Evolutionary conservation across 495 filamentous ascomycete genomes (phyloP).

Genomic region (Neurospora hispaniola): DNA sequence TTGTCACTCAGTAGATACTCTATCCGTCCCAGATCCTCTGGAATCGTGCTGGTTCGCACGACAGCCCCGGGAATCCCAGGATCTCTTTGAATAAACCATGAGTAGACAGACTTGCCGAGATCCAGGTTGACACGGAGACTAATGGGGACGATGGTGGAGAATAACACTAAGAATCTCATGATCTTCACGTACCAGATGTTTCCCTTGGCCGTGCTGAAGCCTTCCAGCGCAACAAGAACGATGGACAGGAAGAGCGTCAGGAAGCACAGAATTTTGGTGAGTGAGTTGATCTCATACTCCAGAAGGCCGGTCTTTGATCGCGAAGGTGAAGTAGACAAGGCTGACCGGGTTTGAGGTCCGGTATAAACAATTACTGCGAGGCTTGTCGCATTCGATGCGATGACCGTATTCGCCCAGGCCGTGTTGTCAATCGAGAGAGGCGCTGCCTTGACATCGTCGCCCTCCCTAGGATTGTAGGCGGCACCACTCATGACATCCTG

Average conservation of each 20-base stretch:
- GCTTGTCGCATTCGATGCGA: slow-evolving; percentile 82
- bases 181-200: slow-evolving; percentile 87
- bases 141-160: slow-evolving; percentile 97
- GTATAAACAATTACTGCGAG: slow-evolving; percentile 89
- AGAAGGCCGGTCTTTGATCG: slow-evolving; percentile 87
- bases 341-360: slow-evolving; percentile 86
- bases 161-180: slow-evolving; percentile 92
- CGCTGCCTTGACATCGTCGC: slow-evolving; percentile 38
- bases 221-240: slow-evolving; percentile 78
- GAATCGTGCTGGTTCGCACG: slow-evolving; percentile 92
- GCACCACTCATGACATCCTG: slow-evolving; percentile 19
- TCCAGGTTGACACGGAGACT: slow-evolving; percentile 93
- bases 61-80: slow-evolving; percentile 82
- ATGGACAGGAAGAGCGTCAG: slow-evolving; percentile 81
- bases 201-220: slow-evolving; percentile 54
- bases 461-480: slow-evolving; percentile 19
- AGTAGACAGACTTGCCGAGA: slow-evolving; percentile 93
- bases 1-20: slow-evolving; percentile 97
- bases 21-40: slow-evolving; percentile 89
- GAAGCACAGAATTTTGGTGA: slow-evolving; percentile 93
- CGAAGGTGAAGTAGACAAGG: slow-evolving; percentile 82
- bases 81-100: slow-evolving; percentile 88
- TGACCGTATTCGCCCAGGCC: slow-evolving; percentile 95
- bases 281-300: slow-evolving; percentile 92
- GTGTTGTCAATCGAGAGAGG: slow-evolving; percentile 93